Conservation (phyloP, 345 rosid genomes). For the Psidium guajava region DNA sequence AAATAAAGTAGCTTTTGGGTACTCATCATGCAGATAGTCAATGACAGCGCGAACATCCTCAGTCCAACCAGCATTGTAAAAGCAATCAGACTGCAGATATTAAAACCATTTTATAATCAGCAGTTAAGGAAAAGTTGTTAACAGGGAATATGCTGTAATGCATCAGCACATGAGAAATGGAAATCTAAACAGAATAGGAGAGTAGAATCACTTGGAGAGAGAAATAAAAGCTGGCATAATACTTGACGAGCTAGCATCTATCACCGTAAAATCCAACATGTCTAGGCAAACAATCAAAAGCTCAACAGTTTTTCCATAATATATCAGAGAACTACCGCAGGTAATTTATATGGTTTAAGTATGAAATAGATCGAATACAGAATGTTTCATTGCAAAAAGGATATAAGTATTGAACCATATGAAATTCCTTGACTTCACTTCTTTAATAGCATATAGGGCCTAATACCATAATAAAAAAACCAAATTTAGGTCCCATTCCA, state of each 20-base stretch:
- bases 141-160: neutral
- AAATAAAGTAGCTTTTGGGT: slow-evolving; percentile 80
- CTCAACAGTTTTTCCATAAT: neutral
- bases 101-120: neutral
- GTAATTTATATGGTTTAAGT: neutral
- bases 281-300: neutral
- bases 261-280: neutral
- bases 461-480: too few relatives aligned
- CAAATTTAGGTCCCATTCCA: too few relatives aligned
- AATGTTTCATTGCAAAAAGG: neutral
- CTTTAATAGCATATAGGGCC: neutral
- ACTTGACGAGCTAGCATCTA: neutral
- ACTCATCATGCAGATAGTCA: slow-evolving; percentile 41
- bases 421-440: neutral
- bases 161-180: neutral
- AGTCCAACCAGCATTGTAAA: slow-evolving; percentile 93
- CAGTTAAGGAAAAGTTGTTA: neutral
- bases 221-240: neutral
- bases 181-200: neutral
- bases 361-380: neutral
- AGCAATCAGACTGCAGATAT: slow-evolving; percentile 69
- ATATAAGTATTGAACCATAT: neutral
- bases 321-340: neutral
- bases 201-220: neutral
- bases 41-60: slow-evolving; percentile 56